A percentile compares a stretch with the other conserved stretches of the same genome.
Conservation (phyloP, 805 yeast genomes). For the Metschnikowia santaceciliae region DNA sequence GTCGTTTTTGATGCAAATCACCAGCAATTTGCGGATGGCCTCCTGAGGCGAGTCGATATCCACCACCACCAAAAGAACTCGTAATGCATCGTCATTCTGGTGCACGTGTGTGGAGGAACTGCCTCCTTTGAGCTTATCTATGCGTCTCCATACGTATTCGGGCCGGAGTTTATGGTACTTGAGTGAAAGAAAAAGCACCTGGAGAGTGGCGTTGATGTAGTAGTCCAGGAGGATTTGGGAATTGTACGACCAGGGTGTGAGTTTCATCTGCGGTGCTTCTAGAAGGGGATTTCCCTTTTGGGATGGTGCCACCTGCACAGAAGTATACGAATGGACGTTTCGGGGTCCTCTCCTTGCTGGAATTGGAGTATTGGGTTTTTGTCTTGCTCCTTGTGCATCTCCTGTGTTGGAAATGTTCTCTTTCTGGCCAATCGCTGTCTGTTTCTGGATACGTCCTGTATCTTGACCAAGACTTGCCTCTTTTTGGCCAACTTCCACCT, state of each 20-base stretch:
- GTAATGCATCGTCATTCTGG: slow-evolving; percentile 37
- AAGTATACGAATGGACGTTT: slow-evolving; percentile 16
- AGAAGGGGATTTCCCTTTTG: slow-evolving; percentile 74
- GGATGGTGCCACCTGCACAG: slow-evolving; percentile 55
- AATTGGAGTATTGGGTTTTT: background rate
- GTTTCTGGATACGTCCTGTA: too few relatives aligned
- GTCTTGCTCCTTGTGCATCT: background rate
- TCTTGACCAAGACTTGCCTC: too few relatives aligned
- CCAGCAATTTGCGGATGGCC: slow-evolving; percentile 43
- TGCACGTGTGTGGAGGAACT: slow-evolving; percentile 20
- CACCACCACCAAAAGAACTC: slow-evolving; percentile 59
- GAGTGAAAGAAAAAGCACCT: slow-evolving; percentile 59
- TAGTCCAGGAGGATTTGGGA: slow-evolving; percentile 56
- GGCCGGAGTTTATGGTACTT: slow-evolving; percentile 75
- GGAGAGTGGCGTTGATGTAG: slow-evolving; percentile 52
- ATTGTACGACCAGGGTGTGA: slow-evolving; percentile 53
- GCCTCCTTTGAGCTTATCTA: slow-evolving; percentile 41
- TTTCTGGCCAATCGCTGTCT: too few relatives aligned
- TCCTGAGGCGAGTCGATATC: slow-evolving; percentile 61
- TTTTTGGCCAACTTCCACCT: too few relatives aligned
- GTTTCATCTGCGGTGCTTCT: slow-evolving; percentile 44
- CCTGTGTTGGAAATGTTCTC: too few relatives aligned
- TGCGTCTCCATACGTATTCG: slow-evolving; percentile 61
- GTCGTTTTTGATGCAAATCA: slow-evolving; percentile 47
- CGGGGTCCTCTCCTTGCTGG: slow-evolving; percentile 2